Base-by-base conservation (phyloP, 106 monocot species). In the Phalaenopsis equestris region DNA sequence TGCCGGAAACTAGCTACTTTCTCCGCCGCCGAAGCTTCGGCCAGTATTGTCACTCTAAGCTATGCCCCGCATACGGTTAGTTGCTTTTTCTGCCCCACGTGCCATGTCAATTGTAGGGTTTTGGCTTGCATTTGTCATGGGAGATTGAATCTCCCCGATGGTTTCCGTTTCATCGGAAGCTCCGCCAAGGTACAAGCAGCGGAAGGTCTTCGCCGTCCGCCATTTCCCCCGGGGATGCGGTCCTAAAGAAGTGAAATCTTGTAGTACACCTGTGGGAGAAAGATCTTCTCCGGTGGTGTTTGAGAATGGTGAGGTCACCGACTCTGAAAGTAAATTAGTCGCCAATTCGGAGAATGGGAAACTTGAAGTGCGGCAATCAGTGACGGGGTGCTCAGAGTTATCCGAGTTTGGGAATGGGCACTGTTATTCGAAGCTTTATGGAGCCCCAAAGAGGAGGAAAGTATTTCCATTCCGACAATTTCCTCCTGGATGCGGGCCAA, bases 371-470 rank as follows among this genome's bases (percentile, higher is more conserved):
- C 70, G n/a, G 70, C 38, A 37, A 70, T 70, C 39, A 70, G 70
- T 37, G 70, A 70, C 14, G 12, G 70, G 18, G 70, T 39, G 38
- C 2, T 74, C 74, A 43, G 18, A 74, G 15, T n/a, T 38, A 6
- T 11, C 74, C 74, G 36, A 18, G 43, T 74, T 74, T 36, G 18
- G 1, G 42, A 74, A 74, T 41, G 16, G 43, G 41, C 43, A 43
- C 17, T 41, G 3, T n/a, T 17, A 2, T 74, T 74, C 41, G 11
- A 42, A 43, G 74, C 42, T 74, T 1, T 74, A 74, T 43, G 74
- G 42, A n/a, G 19, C 74, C 43, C 74, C 74, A 74, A 74, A 74
- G 42, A 41, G 74, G 43, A 74, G 74, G 19, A 74, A 74, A 74
- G 43, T 74, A 1, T 74, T 36, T 42, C 8, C 74, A 19, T 19